Conservation (phyloP, 345 rosid genomes). For the Moringa oleifera region DNA sequence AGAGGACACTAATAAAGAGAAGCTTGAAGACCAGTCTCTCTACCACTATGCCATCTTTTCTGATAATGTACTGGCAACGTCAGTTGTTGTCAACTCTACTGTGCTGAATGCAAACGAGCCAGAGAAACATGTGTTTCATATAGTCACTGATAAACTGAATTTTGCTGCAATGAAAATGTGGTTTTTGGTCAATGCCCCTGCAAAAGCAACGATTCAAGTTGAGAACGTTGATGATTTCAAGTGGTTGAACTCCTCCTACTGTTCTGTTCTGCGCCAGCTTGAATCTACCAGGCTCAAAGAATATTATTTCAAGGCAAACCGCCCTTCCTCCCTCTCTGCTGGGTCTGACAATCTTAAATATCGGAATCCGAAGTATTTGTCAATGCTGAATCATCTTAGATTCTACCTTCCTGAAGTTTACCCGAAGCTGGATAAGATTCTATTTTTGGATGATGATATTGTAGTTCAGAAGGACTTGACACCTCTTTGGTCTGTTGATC, state of each 20-base stretch:
- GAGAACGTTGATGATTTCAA: constrained; percentile 71
- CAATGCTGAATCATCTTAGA: constrained; percentile 85
- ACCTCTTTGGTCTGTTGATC: constrained; percentile 69
- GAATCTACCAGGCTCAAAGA: constrained; percentile 82
- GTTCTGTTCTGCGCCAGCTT: constrained; percentile 78
- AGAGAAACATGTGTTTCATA: constrained; percentile 84
- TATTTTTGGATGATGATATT: constrained; percentile 81
- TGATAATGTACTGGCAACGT: constrained; percentile 89
- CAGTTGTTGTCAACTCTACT: constrained; percentile 94
- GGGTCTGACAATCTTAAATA: constrained; percentile 82
- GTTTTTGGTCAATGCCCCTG: constrained; percentile 57
- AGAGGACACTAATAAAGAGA: constrained; percentile 32
- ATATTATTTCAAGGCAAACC: constrained; percentile 74
- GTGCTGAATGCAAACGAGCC: constrained; percentile 61
- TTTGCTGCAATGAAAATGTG: constrained; percentile 81
- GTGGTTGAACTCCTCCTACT: constrained; percentile 84
- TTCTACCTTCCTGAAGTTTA: constrained; percentile 88
- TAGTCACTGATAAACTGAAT: constrained; percentile 86
- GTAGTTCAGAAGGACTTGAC: constrained; percentile 85
- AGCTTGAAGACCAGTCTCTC: constrained; percentile 70
- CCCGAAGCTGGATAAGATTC: constrained; percentile 68
- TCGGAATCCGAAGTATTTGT: constrained; percentile 76
- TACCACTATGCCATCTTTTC: constrained; percentile 96
- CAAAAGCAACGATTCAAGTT: constrained; percentile 51
- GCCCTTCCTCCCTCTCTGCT: constrained; percentile 58